Conservation (phyloP, 2,329 filamentous ascomycete species). For the Knufia fluminis region DNA sequence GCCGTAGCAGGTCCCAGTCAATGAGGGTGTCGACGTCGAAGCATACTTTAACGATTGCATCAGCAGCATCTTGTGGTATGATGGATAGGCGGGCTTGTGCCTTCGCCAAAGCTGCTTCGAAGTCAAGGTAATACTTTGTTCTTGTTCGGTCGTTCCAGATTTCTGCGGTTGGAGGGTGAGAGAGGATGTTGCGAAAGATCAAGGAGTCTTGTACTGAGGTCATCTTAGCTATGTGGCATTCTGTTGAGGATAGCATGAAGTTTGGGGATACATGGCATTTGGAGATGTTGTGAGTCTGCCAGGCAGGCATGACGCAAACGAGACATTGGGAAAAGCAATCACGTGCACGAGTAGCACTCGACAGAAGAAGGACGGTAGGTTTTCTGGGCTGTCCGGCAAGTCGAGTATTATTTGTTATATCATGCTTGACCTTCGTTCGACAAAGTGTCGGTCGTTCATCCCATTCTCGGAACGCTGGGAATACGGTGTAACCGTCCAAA, state of each 20-base stretch:
- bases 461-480: too few relatives aligned
- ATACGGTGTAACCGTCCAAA: too few relatives aligned
- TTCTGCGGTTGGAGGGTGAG: slow-evolving; percentile 18
- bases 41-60: slow-evolving; percentile 19
- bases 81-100: slow-evolving; percentile 20
- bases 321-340: too few relatives aligned
- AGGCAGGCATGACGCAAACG: not conserved
- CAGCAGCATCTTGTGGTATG: slow-evolving; percentile 19
- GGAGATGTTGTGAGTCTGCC: too few relatives aligned
- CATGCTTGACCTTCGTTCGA: too few relatives aligned
- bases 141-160: slow-evolving; percentile 22
- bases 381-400: too few relatives aligned
- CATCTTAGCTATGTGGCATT: slow-evolving; percentile 14
- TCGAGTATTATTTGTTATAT: too few relatives aligned
- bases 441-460: too few relatives aligned
- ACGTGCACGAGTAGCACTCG: too few relatives aligned
- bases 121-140: slow-evolving; percentile 20
- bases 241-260: too few relatives aligned
- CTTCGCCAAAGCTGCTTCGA: slow-evolving; percentile 19
- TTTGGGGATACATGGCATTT: not conserved
- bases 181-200: slow-evolving; percentile 22
- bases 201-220: slow-evolving; percentile 21
- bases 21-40: slow-evolving; percentile 16
- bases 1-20: slow-evolving; percentile 16
- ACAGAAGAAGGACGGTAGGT: too few relatives aligned